Base-by-base conservation (phyloP, 1,284 basidiomycete genomes). In the Ceratobasidium sp. region DNA sequence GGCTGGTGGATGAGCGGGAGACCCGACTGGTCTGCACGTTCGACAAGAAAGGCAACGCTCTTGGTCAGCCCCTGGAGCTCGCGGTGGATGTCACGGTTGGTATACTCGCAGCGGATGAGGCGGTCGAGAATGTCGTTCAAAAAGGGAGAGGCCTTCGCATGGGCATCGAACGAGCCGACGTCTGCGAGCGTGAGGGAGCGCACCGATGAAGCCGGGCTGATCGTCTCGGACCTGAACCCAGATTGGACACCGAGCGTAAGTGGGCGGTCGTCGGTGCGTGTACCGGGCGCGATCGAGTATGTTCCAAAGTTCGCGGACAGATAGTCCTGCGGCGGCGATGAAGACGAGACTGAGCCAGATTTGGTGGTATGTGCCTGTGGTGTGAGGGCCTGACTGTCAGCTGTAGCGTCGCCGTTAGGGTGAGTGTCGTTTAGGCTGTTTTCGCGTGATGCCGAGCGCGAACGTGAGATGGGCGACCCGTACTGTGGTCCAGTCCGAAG, bases 81-180 rank as follows among this genome's bases (percentile, higher is more conserved):
- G 6, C 88, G 85, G 77, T 91, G 89, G 59, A 94, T 88, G 76
- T 94, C 89, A 53, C 88, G 85, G 41, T 88, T 86, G 2, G 87
- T 84, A 72, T 85, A 83, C 80, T 95, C 93, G 79, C 87, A 89
- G 61, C 90, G 87, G 41, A 86, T 80, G 52, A 95, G 84, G 39
- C 93, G 88, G 74, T 92, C 91, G 41, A 94, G 79, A 64, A 94
- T 83, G 74, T 93, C 92, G 74, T 88, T 87, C 74, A 94, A 87
- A 75, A 92, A 79, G 2, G 92, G 89, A 0, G 91, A 92, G 1
- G 85, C 81, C 79, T 86, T 90, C 75, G 93, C 85, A 76, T 92
- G 91, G 9, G 85, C 81, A 75, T 94, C 92, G 58, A 93, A 88
- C 79, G 76, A 87, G 85, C 48, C 89, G 87, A 88, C 89, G 55